Conservation (phyloP, 2,329 filamentous ascomycete species). For the Scorias spongiosa region DNA sequence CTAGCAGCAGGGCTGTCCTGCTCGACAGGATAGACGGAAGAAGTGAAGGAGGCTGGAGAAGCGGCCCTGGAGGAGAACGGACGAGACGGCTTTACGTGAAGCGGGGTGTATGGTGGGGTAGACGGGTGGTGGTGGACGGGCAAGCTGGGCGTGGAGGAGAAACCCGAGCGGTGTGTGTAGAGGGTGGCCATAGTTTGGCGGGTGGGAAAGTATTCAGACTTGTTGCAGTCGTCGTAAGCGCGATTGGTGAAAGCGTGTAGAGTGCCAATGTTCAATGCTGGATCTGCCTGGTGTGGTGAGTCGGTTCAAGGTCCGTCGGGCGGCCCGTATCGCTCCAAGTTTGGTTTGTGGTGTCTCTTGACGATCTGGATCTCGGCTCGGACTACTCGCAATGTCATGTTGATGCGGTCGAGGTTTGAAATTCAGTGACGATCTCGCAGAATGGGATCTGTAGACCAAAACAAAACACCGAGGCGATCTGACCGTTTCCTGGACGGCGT, state of each 20-base stretch:
- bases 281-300: conserved; percentile 2
- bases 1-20: conserved; percentile 17
- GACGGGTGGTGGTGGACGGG: conserved; percentile 8
- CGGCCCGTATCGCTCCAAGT: conserved; percentile 5
- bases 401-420: conserved; percentile 3
- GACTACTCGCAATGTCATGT: conserved; percentile 15
- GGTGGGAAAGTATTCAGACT: conserved; percentile 9
- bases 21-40: conserved; percentile 24
- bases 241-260: conserved; percentile 1
- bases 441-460: no score
- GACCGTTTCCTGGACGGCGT: no score
- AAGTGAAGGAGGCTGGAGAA: conserved; percentile 15
- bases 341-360: conserved; percentile 17
- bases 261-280: not conserved
- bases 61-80: not conserved
- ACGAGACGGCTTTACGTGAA: conserved; percentile 9
- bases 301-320: conserved; percentile 13
- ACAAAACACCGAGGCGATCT: no score
- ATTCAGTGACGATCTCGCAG: no score
- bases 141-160: conserved; percentile 9
- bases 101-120: conserved; percentile 16
- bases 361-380: conserved; percentile 14
- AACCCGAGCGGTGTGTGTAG: not conserved
- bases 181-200: not conserved
- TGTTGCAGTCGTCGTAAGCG: conserved; percentile 11